Conservation (phyloP, 768 basidiomycete species). For the Udeniomyces megalosporus region DNA sequence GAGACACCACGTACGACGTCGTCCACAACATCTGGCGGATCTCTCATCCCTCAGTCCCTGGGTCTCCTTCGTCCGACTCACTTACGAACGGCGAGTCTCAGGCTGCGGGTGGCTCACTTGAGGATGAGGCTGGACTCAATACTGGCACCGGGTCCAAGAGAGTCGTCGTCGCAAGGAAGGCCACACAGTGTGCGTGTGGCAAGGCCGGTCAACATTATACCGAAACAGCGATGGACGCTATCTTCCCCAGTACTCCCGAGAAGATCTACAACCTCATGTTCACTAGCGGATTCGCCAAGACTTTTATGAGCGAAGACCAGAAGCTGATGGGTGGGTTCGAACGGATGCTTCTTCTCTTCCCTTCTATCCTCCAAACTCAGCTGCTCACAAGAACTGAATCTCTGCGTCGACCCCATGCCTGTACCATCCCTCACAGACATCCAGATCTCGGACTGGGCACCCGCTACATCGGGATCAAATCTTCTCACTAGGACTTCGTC, state of each 20-base stretch:
- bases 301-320: constrained; percentile 78
- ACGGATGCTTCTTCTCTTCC: background rate
- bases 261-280: constrained; percentile 93
- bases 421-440: constrained; percentile 43
- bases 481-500: constrained; percentile 77
- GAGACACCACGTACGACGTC: constrained; percentile 91
- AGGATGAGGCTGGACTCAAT: too few species aligned
- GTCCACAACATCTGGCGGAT: constrained; percentile 92
- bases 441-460: constrained; percentile 89
- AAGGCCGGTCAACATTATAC: constrained; percentile 50
- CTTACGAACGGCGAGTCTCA: constrained; percentile 3
- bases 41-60: constrained; percentile 49
- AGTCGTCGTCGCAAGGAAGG: constrained; percentile 1
- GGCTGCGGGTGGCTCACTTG: too few species aligned
- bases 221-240: constrained; percentile 58
- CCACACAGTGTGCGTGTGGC: constrained; percentile 49
- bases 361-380: background rate
- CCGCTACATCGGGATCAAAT: constrained; percentile 42
- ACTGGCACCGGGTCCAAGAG: too few species aligned
- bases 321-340: constrained; percentile 57
- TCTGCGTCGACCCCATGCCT: background rate
- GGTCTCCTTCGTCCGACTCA: background rate
- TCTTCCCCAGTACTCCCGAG: constrained; percentile 81
- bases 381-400: background rate
- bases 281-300: constrained; percentile 85